phyloP scores from a whole-genome alignment of 768 basidiomycete species.

The Tephrocybe sp. region DNA sequence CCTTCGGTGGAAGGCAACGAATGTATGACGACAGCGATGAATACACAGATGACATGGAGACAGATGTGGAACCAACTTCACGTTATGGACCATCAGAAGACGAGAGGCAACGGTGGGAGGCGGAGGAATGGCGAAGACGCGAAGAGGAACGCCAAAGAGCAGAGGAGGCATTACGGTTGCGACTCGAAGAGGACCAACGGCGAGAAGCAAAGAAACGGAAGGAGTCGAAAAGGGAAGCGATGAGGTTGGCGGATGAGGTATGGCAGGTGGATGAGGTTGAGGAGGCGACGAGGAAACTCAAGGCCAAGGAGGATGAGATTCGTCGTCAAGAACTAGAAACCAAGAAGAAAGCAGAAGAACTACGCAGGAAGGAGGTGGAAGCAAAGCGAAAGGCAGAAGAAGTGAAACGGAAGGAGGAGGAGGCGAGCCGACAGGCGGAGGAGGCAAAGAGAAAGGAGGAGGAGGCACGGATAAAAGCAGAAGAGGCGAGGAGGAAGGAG shows the following conservation, averaged over 20 bases:
- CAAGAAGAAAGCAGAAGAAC: slow-evolving; percentile 21
- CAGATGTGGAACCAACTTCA: slow-evolving; percentile 6
- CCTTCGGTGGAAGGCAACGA: slow-evolving; percentile 19
- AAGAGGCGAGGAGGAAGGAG: slow-evolving; percentile 19
- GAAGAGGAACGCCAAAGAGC: slow-evolving; percentile 16
- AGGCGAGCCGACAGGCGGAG: slow-evolving; percentile 18
- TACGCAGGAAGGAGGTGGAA: slow-evolving; percentile 21
- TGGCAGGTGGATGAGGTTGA: slow-evolving; percentile 21
- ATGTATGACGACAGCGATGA: slow-evolving; percentile 15
- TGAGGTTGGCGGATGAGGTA: slow-evolving; percentile 12
- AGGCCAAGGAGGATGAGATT: slow-evolving; percentile 19
- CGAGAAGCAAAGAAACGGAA: slow-evolving; percentile 8
- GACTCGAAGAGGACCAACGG: slow-evolving; percentile 8
- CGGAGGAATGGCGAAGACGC: slow-evolving; percentile 5
- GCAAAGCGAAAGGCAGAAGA: slow-evolving; percentile 19
- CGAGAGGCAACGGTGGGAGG: slow-evolving; percentile 9
- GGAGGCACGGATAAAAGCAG: slow-evolving; percentile 26
- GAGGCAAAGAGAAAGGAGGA: slow-evolving; percentile 22
- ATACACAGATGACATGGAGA: slow-evolving; percentile 17
- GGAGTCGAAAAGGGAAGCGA: slow-evolving; percentile 13
- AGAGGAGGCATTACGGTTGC: slow-evolving; percentile 9
- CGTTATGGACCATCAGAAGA: slow-evolving; percentile 7
- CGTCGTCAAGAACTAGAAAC: slow-evolving; percentile 16
- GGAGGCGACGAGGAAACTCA: slow-evolving; percentile 22
- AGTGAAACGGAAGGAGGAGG: slow-evolving; percentile 23